Evolutionary conservation across 495 filamentous ascomycete genomes (phyloP).

Genomic region (Rostrohypoxylon terebratum): DNA sequence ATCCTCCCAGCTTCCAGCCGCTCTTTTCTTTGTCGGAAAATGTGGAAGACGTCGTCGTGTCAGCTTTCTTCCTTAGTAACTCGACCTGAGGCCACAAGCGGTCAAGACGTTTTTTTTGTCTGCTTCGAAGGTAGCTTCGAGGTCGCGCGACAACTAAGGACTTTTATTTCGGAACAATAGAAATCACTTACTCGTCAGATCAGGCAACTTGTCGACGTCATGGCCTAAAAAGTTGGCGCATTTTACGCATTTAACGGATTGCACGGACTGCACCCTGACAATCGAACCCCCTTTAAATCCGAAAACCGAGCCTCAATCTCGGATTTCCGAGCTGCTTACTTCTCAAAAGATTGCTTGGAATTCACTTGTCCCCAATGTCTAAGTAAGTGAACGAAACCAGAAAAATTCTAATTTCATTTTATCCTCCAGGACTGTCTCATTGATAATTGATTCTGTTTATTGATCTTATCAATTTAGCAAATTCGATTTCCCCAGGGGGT

Average conservation of each 20-base stretch:
- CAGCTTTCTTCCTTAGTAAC: constrained; percentile 4
- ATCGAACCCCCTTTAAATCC: constrained; percentile 3
- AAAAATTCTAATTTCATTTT: not conserved
- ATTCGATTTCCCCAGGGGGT: constrained; percentile 18
- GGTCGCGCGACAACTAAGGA: constrained; percentile 8
- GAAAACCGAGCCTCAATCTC: constrained; percentile 23
- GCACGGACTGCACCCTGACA: not conserved
- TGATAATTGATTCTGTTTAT: not conserved
- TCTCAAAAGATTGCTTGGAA: constrained; percentile 8
- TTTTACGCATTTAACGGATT: constrained; percentile 10
- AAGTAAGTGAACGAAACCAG: constrained; percentile 25
- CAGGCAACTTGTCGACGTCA: constrained; percentile 10
- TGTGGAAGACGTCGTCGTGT: constrained; percentile 2
- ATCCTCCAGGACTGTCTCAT: not conserved
- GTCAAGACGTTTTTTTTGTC: not conserved
- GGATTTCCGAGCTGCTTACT: constrained; percentile 37
- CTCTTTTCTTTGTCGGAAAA: not conserved
- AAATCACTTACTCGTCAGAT: constrained; percentile 22
- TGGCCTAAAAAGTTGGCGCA: constrained; percentile 22
- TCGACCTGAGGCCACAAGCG: not conserved
- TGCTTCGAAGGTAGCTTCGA: not conserved
- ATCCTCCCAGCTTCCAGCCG: not conserved
- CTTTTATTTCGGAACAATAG: constrained; percentile 27
- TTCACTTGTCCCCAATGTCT: constrained; percentile 31
- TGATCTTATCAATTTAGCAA: constrained; percentile 42